These are phyloP conservation scores for Epichloe glyceriae DNA, from an alignment of 2,329 filamentous ascomycete genomes.

Conservation along the genomic window DNA sequence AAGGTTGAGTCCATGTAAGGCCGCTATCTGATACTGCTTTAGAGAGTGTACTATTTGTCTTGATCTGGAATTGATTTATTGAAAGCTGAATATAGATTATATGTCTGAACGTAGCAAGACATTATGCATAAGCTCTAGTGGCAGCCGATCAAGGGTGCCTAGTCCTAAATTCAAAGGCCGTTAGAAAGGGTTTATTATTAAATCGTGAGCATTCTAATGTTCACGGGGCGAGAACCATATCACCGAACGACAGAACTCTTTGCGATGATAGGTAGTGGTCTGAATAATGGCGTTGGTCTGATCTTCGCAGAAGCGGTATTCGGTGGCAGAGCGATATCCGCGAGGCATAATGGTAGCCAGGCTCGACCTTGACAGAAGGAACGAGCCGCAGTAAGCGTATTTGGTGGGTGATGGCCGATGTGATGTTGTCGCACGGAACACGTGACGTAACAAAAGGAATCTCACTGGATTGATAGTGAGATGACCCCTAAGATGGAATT, in stretches of 20 bases:
- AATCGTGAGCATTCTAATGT: not conserved
- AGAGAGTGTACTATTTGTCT: not conserved
- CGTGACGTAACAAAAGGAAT: no score
- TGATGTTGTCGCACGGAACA: no score
- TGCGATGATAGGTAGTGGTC: not conserved
- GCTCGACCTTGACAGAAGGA: no score
- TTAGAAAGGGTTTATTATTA: not conserved
- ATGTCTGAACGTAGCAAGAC: not conserved
- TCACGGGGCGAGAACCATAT: not conserved
- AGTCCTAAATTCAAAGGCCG: not conserved
- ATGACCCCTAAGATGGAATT: no score
- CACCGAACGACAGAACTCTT: not conserved
- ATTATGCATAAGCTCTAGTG: not conserved
- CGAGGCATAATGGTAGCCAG: not conserved
- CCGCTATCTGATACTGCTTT: not conserved
- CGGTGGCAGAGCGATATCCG: not conserved
- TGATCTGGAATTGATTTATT: not conserved
- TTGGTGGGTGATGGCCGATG: no score
- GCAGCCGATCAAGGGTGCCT: not conserved
- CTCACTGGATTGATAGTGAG: no score
- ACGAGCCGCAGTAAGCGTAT: no score
- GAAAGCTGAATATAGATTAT: not conserved
- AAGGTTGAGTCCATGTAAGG: not conserved
- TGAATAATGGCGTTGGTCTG: not conserved
- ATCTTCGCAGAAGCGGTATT: not conserved